phyloP scores from a whole-genome alignment of 2,329 filamentous ascomycete genomes.

The Aspergillus sp. region DNA sequence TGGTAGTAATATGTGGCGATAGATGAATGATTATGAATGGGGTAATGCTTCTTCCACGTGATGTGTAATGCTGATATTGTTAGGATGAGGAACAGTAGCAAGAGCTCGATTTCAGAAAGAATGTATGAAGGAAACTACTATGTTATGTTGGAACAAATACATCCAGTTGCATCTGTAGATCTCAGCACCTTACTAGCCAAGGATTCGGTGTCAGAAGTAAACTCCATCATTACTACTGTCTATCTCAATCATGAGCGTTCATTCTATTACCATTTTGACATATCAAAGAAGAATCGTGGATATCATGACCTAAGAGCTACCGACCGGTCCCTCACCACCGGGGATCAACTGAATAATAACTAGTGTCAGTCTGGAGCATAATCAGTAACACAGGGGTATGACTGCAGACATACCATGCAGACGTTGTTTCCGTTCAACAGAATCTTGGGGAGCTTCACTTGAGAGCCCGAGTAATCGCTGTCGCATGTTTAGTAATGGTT shows the following conservation, averaged over 20 bases:
- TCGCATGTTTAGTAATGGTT: constrained; percentile 19
- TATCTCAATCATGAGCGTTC: constrained; percentile 22
- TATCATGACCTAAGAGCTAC: constrained; percentile 29
- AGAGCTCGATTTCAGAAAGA: too few relatives aligned
- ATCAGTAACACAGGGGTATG: neutral
- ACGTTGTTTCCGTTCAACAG: constrained; percentile 97
- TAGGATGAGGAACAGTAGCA: too few relatives aligned
- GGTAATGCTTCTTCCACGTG: too few relatives aligned
- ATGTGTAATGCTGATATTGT: too few relatives aligned
- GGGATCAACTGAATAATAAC: constrained; percentile 65
- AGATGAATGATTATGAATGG: too few relatives aligned
- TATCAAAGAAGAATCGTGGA: constrained; percentile 14
- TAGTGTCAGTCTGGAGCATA: neutral
- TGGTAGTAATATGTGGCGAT: too few relatives aligned
- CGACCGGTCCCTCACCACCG: constrained; percentile 69
- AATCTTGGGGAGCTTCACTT: constrained; percentile 90
- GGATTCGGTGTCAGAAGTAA: neutral
- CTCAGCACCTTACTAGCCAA: too few relatives aligned
- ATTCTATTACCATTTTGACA: constrained; percentile 18
- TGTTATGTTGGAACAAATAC: too few relatives aligned
- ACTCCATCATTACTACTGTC: constrained; percentile 15
- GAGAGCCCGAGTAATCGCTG: constrained; percentile 87
- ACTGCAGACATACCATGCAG: constrained; percentile 75
- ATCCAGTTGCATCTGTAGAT: too few relatives aligned
- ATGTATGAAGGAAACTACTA: too few relatives aligned